These are phyloP conservation scores for Chaetomidium leptoderma DNA, from an alignment of 495 filamentous ascomycete species.

Conservation along the genomic window DNA sequence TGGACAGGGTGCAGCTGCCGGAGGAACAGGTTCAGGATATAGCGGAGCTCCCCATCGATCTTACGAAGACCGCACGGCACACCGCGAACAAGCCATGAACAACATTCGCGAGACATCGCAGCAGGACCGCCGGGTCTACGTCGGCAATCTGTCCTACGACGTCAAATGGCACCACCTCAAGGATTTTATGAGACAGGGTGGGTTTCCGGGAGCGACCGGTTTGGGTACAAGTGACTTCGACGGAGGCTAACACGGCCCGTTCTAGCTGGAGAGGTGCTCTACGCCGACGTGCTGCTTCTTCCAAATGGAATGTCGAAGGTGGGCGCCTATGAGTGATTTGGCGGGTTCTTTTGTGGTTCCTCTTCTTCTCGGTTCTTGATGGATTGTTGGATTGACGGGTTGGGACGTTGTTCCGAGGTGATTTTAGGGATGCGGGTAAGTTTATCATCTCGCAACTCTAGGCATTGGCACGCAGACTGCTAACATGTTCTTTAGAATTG, in stretches of 20 bases:
- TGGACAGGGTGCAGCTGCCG: slow-evolving; percentile 63
- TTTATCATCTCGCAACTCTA: slow-evolving; percentile 16
- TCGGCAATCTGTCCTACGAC: slow-evolving; percentile 97
- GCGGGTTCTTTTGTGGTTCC: slow-evolving; percentile 72
- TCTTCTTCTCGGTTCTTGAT: slow-evolving; percentile 70
- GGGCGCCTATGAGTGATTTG: slow-evolving; percentile 87
- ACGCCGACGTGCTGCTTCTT: slow-evolving; percentile 98
- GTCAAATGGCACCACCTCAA: slow-evolving; percentile 99
- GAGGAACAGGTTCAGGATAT: slow-evolving; percentile 53
- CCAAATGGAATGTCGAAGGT: slow-evolving; percentile 99
- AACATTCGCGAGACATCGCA: slow-evolving; percentile 88
- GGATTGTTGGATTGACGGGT: slow-evolving; percentile 99
- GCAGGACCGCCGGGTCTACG: slow-evolving; percentile 98
- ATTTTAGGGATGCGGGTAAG: slow-evolving; percentile 99
- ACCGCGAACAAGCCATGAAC: slow-evolving; percentile 94
- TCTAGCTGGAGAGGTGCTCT: slow-evolving; percentile 96
- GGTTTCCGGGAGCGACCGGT: slow-evolving; percentile 37
- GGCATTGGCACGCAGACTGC: background rate
- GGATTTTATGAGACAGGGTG: slow-evolving; percentile 99
- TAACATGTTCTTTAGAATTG: slow-evolving; percentile 64
- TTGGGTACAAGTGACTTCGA: background rate
- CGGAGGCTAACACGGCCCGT: background rate
- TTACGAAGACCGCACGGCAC: slow-evolving; percentile 77
- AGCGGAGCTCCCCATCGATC: slow-evolving; percentile 65
- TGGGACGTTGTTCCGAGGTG: slow-evolving; percentile 84